phyloP scores from a whole-genome alignment of 305 asterid genomes.

The Fraxinus velutina region DNA sequence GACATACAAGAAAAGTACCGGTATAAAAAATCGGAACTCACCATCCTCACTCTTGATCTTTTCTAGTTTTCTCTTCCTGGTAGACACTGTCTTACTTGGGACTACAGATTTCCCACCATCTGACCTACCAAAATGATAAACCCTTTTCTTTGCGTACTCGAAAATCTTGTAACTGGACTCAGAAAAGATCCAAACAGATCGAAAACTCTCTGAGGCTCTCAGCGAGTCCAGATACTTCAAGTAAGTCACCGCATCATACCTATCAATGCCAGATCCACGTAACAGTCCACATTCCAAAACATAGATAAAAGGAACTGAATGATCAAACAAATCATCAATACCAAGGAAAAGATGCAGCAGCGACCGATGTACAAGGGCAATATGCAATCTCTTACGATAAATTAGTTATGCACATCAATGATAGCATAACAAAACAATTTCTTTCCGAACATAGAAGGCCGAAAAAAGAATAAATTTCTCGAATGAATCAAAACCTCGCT shows the following conservation, averaged over 20 bases:
- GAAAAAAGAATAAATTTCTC: neutral
- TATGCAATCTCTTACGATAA: neutral
- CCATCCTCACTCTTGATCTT: conserved; percentile 57
- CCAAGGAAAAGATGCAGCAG: neutral
- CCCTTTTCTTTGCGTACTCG: conserved; percentile 91
- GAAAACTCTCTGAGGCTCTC: conserved; percentile 96
- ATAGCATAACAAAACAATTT: neutral
- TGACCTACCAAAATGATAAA: conserved; percentile 75
- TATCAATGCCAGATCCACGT: conserved; percentile 23
- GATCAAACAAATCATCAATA: neutral
- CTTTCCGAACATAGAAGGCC: neutral
- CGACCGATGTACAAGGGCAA: neutral
- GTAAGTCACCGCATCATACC: conserved; percentile 95
- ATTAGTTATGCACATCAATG: neutral
- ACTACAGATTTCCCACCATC: conserved; percentile 50
- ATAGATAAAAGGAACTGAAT: neutral
- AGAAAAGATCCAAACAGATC: conserved; percentile 96
- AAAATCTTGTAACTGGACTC: conserved; percentile 96
- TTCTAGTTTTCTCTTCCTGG: conserved; percentile 70
- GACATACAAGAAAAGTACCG: conserved; percentile 9
- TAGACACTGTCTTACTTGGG: conserved; percentile 40
- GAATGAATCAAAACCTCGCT: neutral
- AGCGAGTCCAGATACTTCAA: conserved; percentile 92
- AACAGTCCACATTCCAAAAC: neutral
- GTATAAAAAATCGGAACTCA: conserved; percentile 28